Evolutionary conservation across 208 protist species (phyloP).

Genomic region (Acanthamoeba divionensis): DNA sequence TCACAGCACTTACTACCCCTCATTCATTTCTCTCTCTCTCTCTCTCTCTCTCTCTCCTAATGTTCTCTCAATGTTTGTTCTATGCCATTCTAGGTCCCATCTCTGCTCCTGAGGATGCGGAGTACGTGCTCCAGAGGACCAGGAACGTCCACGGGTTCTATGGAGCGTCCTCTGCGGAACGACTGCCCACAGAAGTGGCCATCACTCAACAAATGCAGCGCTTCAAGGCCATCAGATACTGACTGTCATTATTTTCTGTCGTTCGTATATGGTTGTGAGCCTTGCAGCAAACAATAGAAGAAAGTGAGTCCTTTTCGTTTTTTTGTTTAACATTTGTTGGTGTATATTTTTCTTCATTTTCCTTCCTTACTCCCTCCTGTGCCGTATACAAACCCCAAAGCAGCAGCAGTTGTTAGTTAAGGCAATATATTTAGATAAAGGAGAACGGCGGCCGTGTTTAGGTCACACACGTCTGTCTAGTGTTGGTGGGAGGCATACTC

Average conservation of each 20-base stretch:
- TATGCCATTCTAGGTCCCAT: background rate
- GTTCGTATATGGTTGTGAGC: no score
- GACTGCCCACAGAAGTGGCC: slow-evolving; percentile 33
- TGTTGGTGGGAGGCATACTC: no score
- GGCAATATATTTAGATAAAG: no score
- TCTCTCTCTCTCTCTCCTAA: background rate
- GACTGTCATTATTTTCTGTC: background rate
- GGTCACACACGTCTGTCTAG: no score
- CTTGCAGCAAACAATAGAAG: no score
- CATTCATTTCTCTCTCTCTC: background rate
- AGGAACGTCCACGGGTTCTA: slow-evolving; percentile 15
- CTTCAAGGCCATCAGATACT: slow-evolving; percentile 34
- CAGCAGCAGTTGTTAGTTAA: no score
- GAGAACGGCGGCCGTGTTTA: no score
- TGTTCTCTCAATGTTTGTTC: background rate
- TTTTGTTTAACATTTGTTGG: no score
- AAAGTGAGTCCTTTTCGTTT: no score
- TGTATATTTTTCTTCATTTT: no score
- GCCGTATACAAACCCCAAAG: no score
- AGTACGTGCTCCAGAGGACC: slow-evolving; percentile 15
- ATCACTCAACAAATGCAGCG: slow-evolving; percentile 18
- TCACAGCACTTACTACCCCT: background rate
- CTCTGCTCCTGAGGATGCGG: slow-evolving; percentile 29
- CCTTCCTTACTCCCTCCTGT: no score
- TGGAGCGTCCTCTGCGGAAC: slow-evolving; percentile 23